Base-by-base conservation (phyloP, 768 basidiomycete genomes). In the Tricholoma sp. region DNA sequence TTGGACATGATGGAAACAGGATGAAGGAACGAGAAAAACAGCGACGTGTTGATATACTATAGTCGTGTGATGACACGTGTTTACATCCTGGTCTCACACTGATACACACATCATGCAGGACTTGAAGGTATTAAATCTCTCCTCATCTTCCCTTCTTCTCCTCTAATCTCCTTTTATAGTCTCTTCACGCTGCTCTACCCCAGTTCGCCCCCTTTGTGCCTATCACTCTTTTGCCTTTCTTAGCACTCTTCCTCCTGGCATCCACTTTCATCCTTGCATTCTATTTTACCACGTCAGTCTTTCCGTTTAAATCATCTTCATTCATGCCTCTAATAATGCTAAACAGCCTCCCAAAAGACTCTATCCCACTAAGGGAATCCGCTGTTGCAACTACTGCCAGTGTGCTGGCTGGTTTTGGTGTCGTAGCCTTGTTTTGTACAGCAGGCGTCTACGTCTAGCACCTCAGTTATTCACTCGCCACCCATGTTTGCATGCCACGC, bases 391-490 rank as follows among this genome's bases (percentile, higher is more conserved):
- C 82, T 39, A 69, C 83, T 11, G 93, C 91, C 22, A 92, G 90
- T 69, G 61, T 84, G 39, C 82, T 94, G 21, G 91, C 87, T 27
- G 94, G 94, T 7, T 90, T 92, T 63, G 94, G 94, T 53, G 82
- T 94, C 63, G 91, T 96, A 27, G 87, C 91, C 43, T 81, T 96
- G 56, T 96, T 97, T 72, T 92, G 89, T 73, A 83, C 83, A 37
- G 84, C 81, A 46, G 92, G 91, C 45, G 92, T 94, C 52, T 86
- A 92, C 74, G 84, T 94, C 63, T 94, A 82, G 70, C 24, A n/a
- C 31, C 11, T 47, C 57, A 91, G 72, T 91, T 91, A 69, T 91
- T 91, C 65, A 89, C 79, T 58, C 89, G 82, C 89, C 89, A 92
- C 41, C 88, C 88, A 61, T 89, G 82, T 66, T 84, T 84, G 79